These are phyloP conservation scores for Blumeria graminis DNA, from an alignment of 2,329 filamentous ascomycete genomes.

Conservation along the genomic window DNA sequence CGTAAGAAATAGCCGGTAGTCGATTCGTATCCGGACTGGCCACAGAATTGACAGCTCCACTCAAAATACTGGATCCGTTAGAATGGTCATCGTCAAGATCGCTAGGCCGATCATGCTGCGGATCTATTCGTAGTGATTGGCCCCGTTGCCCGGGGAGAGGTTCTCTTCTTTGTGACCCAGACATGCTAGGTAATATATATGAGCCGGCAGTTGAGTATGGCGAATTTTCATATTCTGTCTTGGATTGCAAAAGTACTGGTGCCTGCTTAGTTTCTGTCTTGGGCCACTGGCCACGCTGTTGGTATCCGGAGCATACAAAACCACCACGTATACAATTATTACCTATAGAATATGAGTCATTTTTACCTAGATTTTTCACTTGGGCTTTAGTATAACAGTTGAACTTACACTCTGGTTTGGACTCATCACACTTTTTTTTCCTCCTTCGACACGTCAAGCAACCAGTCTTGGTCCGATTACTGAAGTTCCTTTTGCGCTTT, in stretches of 20 bases:
- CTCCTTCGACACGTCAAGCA: slow-evolving; percentile 77
- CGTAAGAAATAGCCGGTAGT: slow-evolving; percentile 28
- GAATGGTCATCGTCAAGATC: slow-evolving; percentile 32
- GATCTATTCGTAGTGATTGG: slow-evolving; percentile 36
- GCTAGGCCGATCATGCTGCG: slow-evolving; percentile 29
- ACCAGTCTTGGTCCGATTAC: slow-evolving; percentile 85
- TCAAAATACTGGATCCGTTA: slow-evolving; percentile 33
- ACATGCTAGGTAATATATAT: slow-evolving; percentile 18
- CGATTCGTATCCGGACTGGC: slow-evolving; percentile 33
- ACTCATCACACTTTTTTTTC: slow-evolving; percentile 97
- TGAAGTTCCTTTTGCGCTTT: slow-evolving; percentile 61
- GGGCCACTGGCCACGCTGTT: slow-evolving; percentile 51
- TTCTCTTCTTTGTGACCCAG: slow-evolving; percentile 22
- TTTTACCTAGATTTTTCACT: too few species aligned
- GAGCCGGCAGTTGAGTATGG: slow-evolving; percentile 36
- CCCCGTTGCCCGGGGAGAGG: slow-evolving; percentile 34
- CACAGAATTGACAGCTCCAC: slow-evolving; percentile 22
- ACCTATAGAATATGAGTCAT: slow-evolving; percentile 22
- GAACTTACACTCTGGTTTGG: slow-evolving; percentile 67
- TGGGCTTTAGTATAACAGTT: too few species aligned
- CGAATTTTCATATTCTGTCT: slow-evolving; percentile 31
- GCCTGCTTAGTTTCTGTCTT: slow-evolving; percentile 48
- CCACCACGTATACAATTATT: slow-evolving; percentile 78
- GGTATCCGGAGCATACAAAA: slow-evolving; percentile 81
- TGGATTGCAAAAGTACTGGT: slow-evolving; percentile 59